Evolutionary conservation across 2,329 filamentous ascomycete genomes (phyloP), one percentile per base, ranked within the genome.

Genomic region (Onygenales sp.): DNA sequence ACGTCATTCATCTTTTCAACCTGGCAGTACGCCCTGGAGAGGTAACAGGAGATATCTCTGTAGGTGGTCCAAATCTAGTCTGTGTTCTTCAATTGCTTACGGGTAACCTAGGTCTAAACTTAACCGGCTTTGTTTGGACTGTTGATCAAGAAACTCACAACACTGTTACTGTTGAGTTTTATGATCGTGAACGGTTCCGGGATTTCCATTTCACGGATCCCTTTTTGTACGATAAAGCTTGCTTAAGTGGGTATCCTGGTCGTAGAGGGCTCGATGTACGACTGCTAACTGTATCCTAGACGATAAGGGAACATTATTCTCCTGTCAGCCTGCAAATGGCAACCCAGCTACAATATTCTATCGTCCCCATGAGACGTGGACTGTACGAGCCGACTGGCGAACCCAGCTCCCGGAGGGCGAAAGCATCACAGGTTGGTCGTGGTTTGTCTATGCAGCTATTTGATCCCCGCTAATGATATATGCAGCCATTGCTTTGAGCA

Each of bases 141-240:
- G 88, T 98, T 14, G 88, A 95, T 61, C 93, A 98, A 69, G 91
- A 96, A 64, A 87, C 86, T 0, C 86, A 92, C 62, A 83, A 97
- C 66, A 98, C 93, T 1, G 85, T 98, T 9, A 96, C 91, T 0
- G 91, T 97, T 2, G 93, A 97, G 63, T 98, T 98, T 67, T 96
- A 97, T 67, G 94, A 98, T 68, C 86, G 90, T 54, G 90, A 95
- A 61, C 84, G 87, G 55, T 87, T 95, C 67, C 82, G 92, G 47
- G 90, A 97, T 67, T 96, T 96, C 63, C 93, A 97, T 73, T 97
- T 98, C 67, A 97, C 91, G 10, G 93, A 98, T 66, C 92, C 90
- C 0, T 96, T 90, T 66, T 78, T 90, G 3, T 97, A 97, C 70
- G 93, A 98, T 72, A 96, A 95, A 70, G 92, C 93, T 17, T 97